A percentile compares a stretch with the other conserved stretches of the same genome.
phyloP scores from a whole-genome alignment of 2,329 filamentous ascomycete genomes.

The Keithomyces neogunnii region DNA sequence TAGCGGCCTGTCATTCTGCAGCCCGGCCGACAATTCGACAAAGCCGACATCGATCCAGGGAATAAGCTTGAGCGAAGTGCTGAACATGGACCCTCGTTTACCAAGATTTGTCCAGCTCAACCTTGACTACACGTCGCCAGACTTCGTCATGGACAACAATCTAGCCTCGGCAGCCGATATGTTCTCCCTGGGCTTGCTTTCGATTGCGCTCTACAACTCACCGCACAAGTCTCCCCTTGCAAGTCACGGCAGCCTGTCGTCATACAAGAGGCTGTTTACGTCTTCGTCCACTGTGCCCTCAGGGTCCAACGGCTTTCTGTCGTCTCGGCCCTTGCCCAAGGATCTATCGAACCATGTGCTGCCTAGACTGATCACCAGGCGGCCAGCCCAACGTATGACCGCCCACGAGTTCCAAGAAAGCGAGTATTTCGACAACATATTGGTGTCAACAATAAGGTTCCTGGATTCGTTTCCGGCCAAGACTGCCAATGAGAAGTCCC shows the following conservation, averaged over 20 bases:
- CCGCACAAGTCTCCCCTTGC: conserved; percentile 84
- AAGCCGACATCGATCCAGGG: conserved; percentile 69
- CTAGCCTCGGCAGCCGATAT: conserved; percentile 79
- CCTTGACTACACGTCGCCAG: conserved; percentile 87
- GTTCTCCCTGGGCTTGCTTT: conserved; percentile 85
- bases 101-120: conserved; percentile 79
- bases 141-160: conserved; percentile 88
- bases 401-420: conserved; percentile 91
- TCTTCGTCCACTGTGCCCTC: conserved; percentile 73
- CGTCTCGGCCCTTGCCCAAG: conserved; percentile 67
- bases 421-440: conserved; percentile 92
- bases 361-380: conserved; percentile 75
- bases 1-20: conserved; percentile 84
- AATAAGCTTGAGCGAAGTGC: conserved; percentile 72
- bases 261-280: conserved; percentile 78
- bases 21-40: conserved; percentile 67
- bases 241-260: conserved; percentile 67
- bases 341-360: conserved; percentile 70
- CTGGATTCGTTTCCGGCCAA: conserved; percentile 87
- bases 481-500: conserved; percentile 79
- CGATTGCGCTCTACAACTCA: conserved; percentile 88
- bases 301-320: conserved; percentile 75
- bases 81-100: conserved; percentile 78
- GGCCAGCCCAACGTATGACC: conserved; percentile 79
- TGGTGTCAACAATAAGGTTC: conserved; percentile 94